Evolutionary conservation across 495 filamentous ascomycete species (phyloP).

Genomic region (Aspergillus mulundensis): DNA sequence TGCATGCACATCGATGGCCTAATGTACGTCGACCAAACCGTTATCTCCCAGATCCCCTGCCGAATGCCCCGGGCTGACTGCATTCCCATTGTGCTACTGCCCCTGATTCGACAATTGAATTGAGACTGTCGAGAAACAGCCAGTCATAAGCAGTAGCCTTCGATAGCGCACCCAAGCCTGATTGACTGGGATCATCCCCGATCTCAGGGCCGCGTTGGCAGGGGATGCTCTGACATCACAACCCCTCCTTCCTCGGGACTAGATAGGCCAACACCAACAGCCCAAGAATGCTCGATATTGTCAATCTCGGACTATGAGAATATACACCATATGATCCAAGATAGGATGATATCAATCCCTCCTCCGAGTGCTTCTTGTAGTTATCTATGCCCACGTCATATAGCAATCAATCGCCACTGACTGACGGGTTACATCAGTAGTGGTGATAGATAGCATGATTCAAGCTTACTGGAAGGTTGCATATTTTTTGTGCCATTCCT

Average conservation of each 20-base stretch:
- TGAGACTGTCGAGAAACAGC: neutral
- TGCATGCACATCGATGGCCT: conserved; percentile 10
- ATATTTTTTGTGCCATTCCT: no score
- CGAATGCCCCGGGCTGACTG: neutral
- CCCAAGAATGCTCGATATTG: neutral
- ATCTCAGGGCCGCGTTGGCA: neutral
- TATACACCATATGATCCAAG: neutral
- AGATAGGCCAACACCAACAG: neutral
- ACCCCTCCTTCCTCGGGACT: neutral
- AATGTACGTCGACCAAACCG: conserved; percentile 22
- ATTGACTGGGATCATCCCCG: neutral
- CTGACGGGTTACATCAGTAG: no score
- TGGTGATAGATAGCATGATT: no score
- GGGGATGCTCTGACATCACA: neutral
- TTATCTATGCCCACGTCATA: no score
- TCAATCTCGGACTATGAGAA: neutral
- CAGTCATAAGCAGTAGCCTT: neutral
- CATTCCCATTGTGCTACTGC: neutral
- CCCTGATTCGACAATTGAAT: neutral
- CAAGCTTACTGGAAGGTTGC: no score
- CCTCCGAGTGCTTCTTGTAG: no score
- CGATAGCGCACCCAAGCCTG: neutral
- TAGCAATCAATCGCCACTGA: no score
- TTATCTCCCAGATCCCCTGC: neutral
- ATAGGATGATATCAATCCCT: neutral